Percentiles rank a stretch among this genome's conserved stretches.
phyloP scores from a whole-genome alignment of 2,329 filamentous ascomycete genomes.

The Ophiocordyceps camponoti-leonardi region DNA sequence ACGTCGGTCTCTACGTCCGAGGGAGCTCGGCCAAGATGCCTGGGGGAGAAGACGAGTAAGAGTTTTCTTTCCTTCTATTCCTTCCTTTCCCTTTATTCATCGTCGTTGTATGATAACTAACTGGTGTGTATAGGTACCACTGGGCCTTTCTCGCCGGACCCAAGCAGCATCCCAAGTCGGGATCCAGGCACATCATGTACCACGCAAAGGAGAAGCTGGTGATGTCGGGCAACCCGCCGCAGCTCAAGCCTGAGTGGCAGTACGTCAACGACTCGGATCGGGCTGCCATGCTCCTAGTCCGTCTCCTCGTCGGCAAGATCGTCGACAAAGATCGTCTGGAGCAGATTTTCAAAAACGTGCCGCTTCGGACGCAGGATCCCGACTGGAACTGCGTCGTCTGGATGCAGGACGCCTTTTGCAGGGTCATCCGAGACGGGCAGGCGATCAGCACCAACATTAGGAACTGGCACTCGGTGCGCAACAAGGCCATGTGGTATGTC shows the following conservation, averaged over 20 bases:
- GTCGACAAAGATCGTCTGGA: slow-evolving; percentile 9
- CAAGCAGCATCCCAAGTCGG: slow-evolving; percentile 8
- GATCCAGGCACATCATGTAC: slow-evolving; percentile 10
- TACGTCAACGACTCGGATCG: slow-evolving; percentile 7
- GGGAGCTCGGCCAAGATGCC: slow-evolving; percentile 3
- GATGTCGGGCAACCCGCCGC: slow-evolving; percentile 2
- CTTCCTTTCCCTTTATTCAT: neutral
- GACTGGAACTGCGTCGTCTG: slow-evolving; percentile 26
- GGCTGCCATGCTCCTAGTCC: slow-evolving; percentile 7
- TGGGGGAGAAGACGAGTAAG: slow-evolving; percentile 4
- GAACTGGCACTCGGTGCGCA: slow-evolving; percentile 17
- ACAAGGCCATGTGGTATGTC: slow-evolving; percentile 20
- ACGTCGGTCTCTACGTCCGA: slow-evolving; percentile 3
- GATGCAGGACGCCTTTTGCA: slow-evolving; percentile 22
- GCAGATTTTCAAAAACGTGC: slow-evolving; percentile 12
- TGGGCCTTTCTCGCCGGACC: slow-evolving; percentile 20
- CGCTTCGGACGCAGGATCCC: slow-evolving; percentile 10
- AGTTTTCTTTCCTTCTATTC: neutral
- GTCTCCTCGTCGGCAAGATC: slow-evolving; percentile 14
- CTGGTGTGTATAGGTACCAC: slow-evolving; percentile 14
- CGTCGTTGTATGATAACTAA: neutral
- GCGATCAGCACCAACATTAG: slow-evolving; percentile 14
- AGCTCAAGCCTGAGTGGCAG: slow-evolving; percentile 7
- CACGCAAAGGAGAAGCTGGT: slow-evolving; percentile 15
- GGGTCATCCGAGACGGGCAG: slow-evolving; percentile 10